A percentile compares a stretch with the other conserved stretches of the same genome.
Conservation (phyloP, 2,329 filamentous ascomycete species). For the Sclerotinia trifoliorum region DNA sequence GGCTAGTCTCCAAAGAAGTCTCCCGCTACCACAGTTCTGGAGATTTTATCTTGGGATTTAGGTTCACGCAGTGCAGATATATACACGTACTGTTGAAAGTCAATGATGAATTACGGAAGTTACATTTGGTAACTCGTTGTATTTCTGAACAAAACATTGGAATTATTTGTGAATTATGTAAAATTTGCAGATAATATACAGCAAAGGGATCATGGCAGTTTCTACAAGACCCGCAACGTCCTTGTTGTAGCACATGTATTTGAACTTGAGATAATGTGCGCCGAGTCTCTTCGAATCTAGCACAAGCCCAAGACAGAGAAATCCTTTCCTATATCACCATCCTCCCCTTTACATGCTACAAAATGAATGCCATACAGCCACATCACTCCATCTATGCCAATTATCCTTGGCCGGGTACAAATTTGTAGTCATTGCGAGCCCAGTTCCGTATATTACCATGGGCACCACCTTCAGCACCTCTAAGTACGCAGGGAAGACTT, state of each 20-base stretch:
- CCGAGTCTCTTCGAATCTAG: background rate
- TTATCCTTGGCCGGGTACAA: background rate
- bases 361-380: background rate
- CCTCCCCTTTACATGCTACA: background rate
- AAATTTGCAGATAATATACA: background rate
- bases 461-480: background rate
- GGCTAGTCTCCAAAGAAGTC: background rate
- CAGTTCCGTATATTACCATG: too few species aligned
- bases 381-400: background rate
- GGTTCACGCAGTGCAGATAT: background rate
- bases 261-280: background rate
- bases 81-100: background rate
- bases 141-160: background rate
- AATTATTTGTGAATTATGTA: background rate
- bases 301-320: background rate
- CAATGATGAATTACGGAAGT: background rate
- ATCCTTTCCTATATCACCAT: background rate
- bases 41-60: background rate
- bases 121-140: background rate
- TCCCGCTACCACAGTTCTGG: too few species aligned
- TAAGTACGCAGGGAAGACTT: background rate
- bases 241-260: too few species aligned
- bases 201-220: background rate
- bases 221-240: background rate
- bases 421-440: background rate